Conservation (phyloP, 352 stramenopile species). For the Plasmopara viticola region DNA sequence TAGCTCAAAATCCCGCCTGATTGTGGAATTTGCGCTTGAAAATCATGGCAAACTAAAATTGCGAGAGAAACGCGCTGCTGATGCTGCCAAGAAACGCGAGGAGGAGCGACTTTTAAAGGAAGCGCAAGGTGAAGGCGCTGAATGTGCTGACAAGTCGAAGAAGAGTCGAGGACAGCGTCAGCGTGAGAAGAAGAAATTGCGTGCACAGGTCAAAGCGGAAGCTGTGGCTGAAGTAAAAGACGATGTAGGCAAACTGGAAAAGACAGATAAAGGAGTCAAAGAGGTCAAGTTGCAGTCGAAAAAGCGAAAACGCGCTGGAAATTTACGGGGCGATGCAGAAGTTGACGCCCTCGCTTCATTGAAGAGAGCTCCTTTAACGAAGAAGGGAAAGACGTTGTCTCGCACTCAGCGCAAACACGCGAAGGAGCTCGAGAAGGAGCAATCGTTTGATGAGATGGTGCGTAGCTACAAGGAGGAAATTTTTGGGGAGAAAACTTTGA, state of each 20-base stretch:
- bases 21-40: conserved; percentile 87
- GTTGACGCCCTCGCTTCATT: conserved; percentile 20
- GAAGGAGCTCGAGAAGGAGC: conserved; percentile 45
- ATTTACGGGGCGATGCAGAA: conserved; percentile 13
- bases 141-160: conserved; percentile 25
- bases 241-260: conserved; percentile 24
- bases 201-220: conserved; percentile 26
- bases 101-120: conserved; percentile 61
- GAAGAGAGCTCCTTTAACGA: conserved; percentile 13
- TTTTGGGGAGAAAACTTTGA: conserved; percentile 44
- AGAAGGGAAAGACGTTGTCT: conserved; percentile 41
- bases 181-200: conserved; percentile 66
- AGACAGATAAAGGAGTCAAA: conserved; percentile 26
- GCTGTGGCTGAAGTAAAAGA: conserved; percentile 12
- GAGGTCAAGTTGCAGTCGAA: conserved; percentile 34
- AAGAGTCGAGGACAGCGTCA: conserved; percentile 74
- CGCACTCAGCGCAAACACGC: conserved; percentile 66
- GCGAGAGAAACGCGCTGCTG: conserved; percentile 63
- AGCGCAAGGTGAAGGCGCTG: conserved; percentile 45
- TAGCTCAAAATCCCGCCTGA: conserved; percentile 69
- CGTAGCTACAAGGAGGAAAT: conserved; percentile 81
- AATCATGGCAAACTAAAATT: conserved; percentile 86
- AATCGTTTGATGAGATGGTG: conserved; percentile 75
- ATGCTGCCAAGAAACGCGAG: conserved; percentile 63
- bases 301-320: conserved; percentile 36